phyloP scores from a whole-genome alignment of 1,284 basidiomycete species.

The Paramarasmius palmivorus region DNA sequence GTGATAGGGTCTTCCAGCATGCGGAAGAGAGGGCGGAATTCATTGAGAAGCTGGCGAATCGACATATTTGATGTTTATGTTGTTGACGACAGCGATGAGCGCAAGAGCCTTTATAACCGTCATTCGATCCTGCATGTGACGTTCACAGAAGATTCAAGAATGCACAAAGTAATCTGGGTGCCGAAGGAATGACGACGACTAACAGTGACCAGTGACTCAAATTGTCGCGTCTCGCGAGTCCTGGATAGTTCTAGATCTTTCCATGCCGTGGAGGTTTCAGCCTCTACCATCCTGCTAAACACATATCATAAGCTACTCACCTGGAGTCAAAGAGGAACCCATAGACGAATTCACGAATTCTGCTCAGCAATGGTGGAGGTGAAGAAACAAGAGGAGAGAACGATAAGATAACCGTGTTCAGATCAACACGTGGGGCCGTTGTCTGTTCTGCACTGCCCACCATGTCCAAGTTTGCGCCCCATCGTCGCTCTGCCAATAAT shows the following conservation, averaged over 20 bases:
- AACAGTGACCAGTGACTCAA: too few relatives aligned
- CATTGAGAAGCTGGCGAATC: constrained; percentile 66
- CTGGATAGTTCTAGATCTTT: too few relatives aligned
- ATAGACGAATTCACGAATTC: too few relatives aligned
- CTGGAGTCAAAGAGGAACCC: too few relatives aligned
- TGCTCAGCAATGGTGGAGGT: too few relatives aligned
- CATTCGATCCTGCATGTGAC: background rate
- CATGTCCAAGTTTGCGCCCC: constrained; percentile 84
- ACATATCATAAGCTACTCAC: too few relatives aligned
- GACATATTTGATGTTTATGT: constrained; percentile 48
- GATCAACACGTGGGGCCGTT: background rate
- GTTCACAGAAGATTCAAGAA: too few relatives aligned
- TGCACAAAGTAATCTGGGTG: too few relatives aligned
- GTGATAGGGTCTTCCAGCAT: constrained; percentile 67
- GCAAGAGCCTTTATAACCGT: background rate
- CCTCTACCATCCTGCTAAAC: too few relatives aligned
- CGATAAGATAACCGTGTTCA: background rate
- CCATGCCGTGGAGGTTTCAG: too few relatives aligned
- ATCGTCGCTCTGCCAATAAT: constrained; percentile 55
- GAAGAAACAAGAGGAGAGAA: background rate
- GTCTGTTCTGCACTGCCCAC: background rate
- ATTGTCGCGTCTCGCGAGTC: too few relatives aligned
- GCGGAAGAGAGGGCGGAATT: constrained; percentile 74
- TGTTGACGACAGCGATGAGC: background rate
- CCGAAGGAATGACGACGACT: too few relatives aligned